Base-by-base conservation (phyloP, 2,329 filamentous ascomycete species). In the Sphaerulina populicola region DNA sequence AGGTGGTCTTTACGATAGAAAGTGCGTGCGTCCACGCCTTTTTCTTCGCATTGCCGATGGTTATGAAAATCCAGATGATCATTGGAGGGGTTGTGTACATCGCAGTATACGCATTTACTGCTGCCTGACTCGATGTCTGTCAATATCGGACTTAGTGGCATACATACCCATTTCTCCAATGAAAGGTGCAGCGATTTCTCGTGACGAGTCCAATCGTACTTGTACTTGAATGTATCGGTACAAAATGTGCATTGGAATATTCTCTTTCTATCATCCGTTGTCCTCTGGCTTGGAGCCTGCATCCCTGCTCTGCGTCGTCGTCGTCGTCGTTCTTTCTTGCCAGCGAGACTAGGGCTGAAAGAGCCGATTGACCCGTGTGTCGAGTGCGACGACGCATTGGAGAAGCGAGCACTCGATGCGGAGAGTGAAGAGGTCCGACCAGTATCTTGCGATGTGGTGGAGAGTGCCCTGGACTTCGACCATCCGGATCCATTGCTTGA, bases 111-210 rank as follows among this genome's bases (percentile, higher is more conserved):
- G 62, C 80, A 83, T 44, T 74, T 71, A 47, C 72, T 72, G 57
- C 75, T 68, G 27, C 80, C 79, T n/a, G 76, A 81, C 2, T 71
- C 63, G 30, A 81, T 76, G 1, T 79, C 75, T 51, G 66, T 67
- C 23, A 83, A 78, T 33, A 81, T 66, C 4, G 75, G 75, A 5
- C 80, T 80, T 4, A 76, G 65, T 2, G 79, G 80, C 30, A 78
- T 76, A 59, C 80, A 83, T 7, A 78, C 77, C 76, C 74, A 40
- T 77, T 86, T 53, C 81, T 78, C 84, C 77, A 87, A 51, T 74
- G 74, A 69, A 80, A 77, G 6, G 79, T 86, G 59, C 79, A 68
- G 64, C 78, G 83, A 57, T 81, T 71, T 45, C 62, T 88, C 83
- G 64, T 87, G 83, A 52, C 83, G 73, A 43, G 77, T 75, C 77